phyloP scores from a whole-genome alignment of 2,329 filamentous ascomycete species.

The Colletotrichum incanum region DNA sequence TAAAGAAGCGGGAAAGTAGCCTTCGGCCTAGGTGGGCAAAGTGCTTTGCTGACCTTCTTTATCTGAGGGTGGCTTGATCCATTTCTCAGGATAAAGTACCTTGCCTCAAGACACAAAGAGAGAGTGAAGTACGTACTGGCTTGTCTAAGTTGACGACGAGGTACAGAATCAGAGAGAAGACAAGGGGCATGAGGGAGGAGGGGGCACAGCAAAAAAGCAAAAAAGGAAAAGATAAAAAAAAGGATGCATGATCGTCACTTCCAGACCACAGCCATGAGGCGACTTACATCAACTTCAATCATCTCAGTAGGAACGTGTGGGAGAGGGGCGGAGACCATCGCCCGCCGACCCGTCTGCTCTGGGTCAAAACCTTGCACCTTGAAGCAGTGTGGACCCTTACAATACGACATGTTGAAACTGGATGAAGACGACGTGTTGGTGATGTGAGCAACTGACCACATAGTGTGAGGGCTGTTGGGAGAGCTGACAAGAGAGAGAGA shows the following conservation, averaged over 20 bases:
- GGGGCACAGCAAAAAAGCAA: not conserved
- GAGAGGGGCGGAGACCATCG: not conserved
- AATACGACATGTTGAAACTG: not conserved
- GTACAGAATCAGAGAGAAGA: no score
- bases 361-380: not conserved
- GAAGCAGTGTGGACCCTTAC: not conserved
- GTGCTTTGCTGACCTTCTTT: not conserved
- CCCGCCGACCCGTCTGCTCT: not conserved
- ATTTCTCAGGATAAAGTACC: not conserved
- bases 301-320: not conserved
- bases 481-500: no score
- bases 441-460: no score
- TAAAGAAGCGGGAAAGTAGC: not conserved
- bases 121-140: not conserved
- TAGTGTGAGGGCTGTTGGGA: not conserved
- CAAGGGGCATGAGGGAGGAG: not conserved
- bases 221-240: not conserved
- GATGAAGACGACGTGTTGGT: not conserved
- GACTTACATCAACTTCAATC: not conserved
- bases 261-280: not conserved
- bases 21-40: not conserved
- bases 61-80: not conserved
- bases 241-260: not conserved
- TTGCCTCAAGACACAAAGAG: not conserved
- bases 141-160: conserved; percentile 10